Evolutionary conservation across 305 asterid species (phyloP).

Genomic region (Galium porrigens): DNA sequence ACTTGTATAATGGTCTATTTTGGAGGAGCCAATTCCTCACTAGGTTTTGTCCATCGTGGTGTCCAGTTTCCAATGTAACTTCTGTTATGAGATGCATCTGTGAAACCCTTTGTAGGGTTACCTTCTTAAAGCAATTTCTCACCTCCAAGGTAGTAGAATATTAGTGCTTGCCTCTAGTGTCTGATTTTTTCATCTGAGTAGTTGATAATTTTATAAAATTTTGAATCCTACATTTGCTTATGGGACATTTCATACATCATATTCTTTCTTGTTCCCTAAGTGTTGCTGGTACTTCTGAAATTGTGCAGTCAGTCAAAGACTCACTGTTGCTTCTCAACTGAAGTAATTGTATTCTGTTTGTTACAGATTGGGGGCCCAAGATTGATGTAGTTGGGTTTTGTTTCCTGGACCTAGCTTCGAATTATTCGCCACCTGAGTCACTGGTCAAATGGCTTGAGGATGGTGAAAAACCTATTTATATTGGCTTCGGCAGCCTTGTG

Average conservation of each 20-base stretch:
- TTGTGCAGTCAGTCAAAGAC: not conserved
- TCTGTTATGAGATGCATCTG: not conserved
- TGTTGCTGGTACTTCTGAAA: not conserved
- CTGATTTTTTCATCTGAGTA: conserved; percentile 1
- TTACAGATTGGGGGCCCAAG: conserved; percentile 80
- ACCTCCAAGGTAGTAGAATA: not conserved
- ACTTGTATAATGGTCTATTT: not conserved
- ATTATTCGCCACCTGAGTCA: conserved; percentile 52
- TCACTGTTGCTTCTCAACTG: not conserved
- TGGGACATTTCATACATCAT: not conserved
- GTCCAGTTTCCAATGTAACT: not conserved
- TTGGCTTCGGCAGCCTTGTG: conserved; percentile 94
- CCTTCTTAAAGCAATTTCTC: not conserved
- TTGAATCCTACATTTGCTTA: not conserved
- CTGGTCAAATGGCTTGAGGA: conserved; percentile 65
- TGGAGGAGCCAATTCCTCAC: not conserved
- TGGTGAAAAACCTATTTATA: conserved; percentile 61
- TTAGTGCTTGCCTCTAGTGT: not conserved
- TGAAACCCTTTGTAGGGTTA: not conserved
- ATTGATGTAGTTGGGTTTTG: conserved; percentile 92
- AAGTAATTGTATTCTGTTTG: conserved; percentile 8
- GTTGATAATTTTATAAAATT: not conserved
- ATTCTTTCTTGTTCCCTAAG: not conserved
- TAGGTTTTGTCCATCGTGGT: not conserved
- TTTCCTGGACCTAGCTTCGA: conserved; percentile 80